Evolutionary conservation across 2,329 filamentous ascomycete genomes (phyloP), one percentile per base, ranked within the genome.

Genomic region (Cercospora zeina): DNA sequence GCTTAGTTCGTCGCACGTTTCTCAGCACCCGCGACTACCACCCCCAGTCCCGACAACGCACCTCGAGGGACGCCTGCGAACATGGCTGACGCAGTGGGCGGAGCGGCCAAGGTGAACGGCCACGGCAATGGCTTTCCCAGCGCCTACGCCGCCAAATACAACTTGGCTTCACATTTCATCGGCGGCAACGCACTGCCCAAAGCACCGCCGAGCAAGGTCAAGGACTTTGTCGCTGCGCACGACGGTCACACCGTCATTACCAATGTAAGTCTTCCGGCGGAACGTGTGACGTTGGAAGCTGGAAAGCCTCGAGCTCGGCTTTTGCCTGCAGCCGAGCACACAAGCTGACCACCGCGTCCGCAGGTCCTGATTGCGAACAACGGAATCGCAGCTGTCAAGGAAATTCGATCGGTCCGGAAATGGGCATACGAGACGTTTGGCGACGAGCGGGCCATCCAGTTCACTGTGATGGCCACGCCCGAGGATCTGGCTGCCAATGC

Each of bases 391-490:
- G 95, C 95, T 75, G 95, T 99, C 78, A 99, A 99, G 81, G 95
- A 99, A 80, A 99, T 99, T 77, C 88, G 95, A 78, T 97, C 93
- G 63, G 93, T 99, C 75, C 90, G 95, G 79, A 99, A 97, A 93
- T 99, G 95, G 95, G 95, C 95, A 65, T 99, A 99, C 87, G 95
- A 99, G 81, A 96, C 91, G 7, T 99, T 99, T 76, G 93, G 95
- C 81, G 93, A 99, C 80, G 95, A 99, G 83, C 87, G 90, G 74
- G 95, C 93, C 72, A 97, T 99, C 75, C 93, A 97, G 77, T 99
- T 99, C 82, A 99, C 95, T 67, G 95, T 99, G 76, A 99, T 99
- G 95, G 95, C 95, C 71, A 99, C 95, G 39, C 95, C 95, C 54
- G 95, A 99, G 81, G 95, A 99, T 88, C 80, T 99, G 75, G 87